Base-by-base conservation (phyloP, 2,329 filamentous ascomycete genomes). In the Pseudocercospora fuligena region DNA sequence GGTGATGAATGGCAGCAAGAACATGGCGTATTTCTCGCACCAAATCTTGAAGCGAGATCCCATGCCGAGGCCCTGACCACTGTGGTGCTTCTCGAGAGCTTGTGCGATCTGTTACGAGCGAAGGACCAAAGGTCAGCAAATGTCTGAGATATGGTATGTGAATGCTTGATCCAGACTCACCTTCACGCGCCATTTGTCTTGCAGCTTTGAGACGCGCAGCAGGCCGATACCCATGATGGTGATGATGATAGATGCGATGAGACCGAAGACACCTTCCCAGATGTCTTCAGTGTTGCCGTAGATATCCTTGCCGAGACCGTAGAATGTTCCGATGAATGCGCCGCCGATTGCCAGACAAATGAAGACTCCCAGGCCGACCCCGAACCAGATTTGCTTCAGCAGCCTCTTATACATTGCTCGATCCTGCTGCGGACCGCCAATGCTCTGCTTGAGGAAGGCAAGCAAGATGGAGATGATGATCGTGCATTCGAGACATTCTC, bases 381-480 rank as follows among this genome's bases (percentile, higher is more conserved):
- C 91, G 21, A 86, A 74, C 92, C 92, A 94, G 59, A 93, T 85
- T 83, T 89, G 78, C 27, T 63, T 70, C 51, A 74, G 68, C 36
- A 77, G 71, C 53, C 70, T 73, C 79, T 91, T 94, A 81, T 92
- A 90, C 0, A 90, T 80, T 1, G 73, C 76, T 5, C 80, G 80
- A 81, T 93, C 89, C 66, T 85, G 80, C 63, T 88, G 84, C 9
- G 89, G 87, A 4, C 69, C 66, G 0, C 88, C 88, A 43, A 96
- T 85, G 2, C 90, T 92, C 78, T 95, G 91, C 79, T 94, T 95
- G 66, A 96, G 82, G 77, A 95, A 96, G 23, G 92, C 88, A 47
- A 97, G 86, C 36, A 97, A 83, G n/a, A 97, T 90, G 0, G 93
- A 94, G 69, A 96, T 88, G 73, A 97, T 92, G 75, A 97, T 93